Evolutionary conservation across 2,329 filamentous ascomycete species (phyloP).

Genomic region (Purpureocillium takamizusanense): DNA sequence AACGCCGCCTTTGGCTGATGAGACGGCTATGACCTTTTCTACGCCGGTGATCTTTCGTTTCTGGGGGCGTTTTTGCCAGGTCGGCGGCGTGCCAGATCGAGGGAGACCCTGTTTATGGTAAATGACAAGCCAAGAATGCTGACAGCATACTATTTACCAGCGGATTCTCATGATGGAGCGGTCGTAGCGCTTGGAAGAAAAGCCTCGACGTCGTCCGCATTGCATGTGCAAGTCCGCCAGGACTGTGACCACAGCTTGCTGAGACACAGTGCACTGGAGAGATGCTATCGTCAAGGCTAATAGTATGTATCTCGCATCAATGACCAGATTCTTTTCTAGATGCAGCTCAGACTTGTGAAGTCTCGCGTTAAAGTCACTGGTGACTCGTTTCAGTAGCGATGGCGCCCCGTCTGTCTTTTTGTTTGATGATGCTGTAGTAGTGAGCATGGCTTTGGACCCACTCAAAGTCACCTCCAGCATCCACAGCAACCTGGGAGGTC

Average conservation of each 20-base stretch:
- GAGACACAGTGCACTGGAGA: no score
- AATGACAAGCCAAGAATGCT: neutral
- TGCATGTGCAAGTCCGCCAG: slow-evolving; percentile 4
- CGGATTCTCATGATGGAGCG: slow-evolving; percentile 69
- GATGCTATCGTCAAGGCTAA: no score
- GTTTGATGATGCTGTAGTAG: neutral
- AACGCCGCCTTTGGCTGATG: slow-evolving; percentile 95
- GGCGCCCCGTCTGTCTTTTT: no score
- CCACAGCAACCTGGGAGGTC: neutral
- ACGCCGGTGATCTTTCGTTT: slow-evolving; percentile 76
- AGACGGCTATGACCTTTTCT: slow-evolving; percentile 88
- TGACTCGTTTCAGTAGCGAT: no score
- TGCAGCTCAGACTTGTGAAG: no score
- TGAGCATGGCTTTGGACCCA: neutral
- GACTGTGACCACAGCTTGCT: no score
- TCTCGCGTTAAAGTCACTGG: no score
- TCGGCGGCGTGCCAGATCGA: slow-evolving; percentile 51
- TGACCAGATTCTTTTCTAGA: no score
- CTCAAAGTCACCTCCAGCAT: neutral
- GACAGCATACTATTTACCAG: slow-evolving; percentile 46
- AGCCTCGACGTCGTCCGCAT: slow-evolving; percentile 29
- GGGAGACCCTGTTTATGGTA: slow-evolving; percentile 62
- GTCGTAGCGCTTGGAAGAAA: slow-evolving; percentile 22
- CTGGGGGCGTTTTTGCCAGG: slow-evolving; percentile 66
- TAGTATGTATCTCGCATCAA: no score